Conservation (phyloP, 202 grass and related monocot species). For the Carex sylvatica region DNA sequence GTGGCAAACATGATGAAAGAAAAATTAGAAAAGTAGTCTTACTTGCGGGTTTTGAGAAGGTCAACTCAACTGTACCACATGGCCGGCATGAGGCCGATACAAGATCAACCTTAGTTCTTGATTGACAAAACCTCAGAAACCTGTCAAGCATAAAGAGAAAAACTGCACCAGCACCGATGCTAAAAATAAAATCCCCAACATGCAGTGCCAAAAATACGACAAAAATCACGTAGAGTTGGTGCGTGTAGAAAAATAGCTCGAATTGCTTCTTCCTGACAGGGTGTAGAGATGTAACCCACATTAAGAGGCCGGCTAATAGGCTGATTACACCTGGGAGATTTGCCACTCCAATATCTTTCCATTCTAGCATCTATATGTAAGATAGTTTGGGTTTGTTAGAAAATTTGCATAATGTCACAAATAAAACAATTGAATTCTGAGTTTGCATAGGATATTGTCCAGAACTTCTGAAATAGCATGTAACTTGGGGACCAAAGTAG, state of each 20-base stretch:
- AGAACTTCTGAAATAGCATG: background rate
- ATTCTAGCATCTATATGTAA: constrained; percentile 49
- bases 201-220: constrained; percentile 78
- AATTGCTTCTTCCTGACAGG: constrained; percentile 83
- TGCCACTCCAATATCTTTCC: constrained; percentile 76
- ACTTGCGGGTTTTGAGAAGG: constrained; percentile 89
- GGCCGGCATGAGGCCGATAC: constrained; percentile 65
- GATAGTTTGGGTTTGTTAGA: background rate
- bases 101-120: constrained; percentile 74
- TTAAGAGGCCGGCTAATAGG: constrained; percentile 71
- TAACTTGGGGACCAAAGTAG: background rate
- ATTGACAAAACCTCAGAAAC: constrained; percentile 88
- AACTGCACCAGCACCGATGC: constrained; percentile 56
- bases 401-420: background rate
- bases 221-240: constrained; percentile 87
- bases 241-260: constrained; percentile 98
- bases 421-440: background rate
- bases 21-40: constrained; percentile 19
- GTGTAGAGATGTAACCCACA: constrained; percentile 89
- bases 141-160: constrained; percentile 95
- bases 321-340: constrained; percentile 90
- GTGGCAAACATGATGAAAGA: background rate
- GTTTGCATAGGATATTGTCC: background rate
- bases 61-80: constrained; percentile 75
- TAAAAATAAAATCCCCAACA: constrained; percentile 79